phyloP scores from a whole-genome alignment of 352 stramenopile species.

The Aphanomyces stellatus region DNA sequence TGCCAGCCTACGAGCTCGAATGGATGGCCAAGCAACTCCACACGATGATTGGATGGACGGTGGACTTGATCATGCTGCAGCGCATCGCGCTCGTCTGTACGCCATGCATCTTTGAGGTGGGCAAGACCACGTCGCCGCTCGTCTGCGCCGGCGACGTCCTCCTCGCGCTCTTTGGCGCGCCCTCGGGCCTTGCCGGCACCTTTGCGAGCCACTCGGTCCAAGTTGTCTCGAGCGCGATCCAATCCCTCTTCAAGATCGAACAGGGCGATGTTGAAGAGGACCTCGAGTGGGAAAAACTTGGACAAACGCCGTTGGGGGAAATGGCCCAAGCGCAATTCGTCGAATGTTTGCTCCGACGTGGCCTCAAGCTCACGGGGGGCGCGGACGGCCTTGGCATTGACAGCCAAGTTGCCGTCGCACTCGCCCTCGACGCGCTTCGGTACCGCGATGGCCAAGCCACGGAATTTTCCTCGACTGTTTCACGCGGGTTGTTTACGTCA shows the following conservation, averaged over 20 bases:
- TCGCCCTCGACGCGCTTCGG: constrained; percentile 12
- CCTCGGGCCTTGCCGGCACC: background rate
- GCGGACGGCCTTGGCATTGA: constrained; percentile 7
- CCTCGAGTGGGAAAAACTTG: constrained; percentile 17
- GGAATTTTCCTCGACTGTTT: background rate
- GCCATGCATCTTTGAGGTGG: constrained; percentile 5
- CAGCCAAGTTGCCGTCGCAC: constrained; percentile 8
- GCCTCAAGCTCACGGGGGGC: background rate
- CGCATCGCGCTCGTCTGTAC: constrained; percentile 15
- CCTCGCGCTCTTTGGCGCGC: background rate
- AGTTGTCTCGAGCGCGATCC: constrained; percentile 5
- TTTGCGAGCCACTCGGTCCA: constrained; percentile 4
- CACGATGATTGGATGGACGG: background rate
- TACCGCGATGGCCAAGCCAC: background rate
- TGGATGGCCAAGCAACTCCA: constrained; percentile 6
- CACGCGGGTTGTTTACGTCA: background rate
- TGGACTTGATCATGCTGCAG: background rate
- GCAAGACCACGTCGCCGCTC: background rate
- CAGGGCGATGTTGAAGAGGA: background rate
- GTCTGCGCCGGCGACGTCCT: constrained; percentile 7
- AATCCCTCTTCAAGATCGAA: constrained; percentile 17
- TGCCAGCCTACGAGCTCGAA: constrained; percentile 2
- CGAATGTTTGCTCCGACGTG: constrained; percentile 5
- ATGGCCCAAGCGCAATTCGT: background rate
- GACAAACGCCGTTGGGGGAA: background rate